Conservation (phyloP, 2,329 filamentous ascomycete genomes). For the Talaromyces sp. region DNA sequence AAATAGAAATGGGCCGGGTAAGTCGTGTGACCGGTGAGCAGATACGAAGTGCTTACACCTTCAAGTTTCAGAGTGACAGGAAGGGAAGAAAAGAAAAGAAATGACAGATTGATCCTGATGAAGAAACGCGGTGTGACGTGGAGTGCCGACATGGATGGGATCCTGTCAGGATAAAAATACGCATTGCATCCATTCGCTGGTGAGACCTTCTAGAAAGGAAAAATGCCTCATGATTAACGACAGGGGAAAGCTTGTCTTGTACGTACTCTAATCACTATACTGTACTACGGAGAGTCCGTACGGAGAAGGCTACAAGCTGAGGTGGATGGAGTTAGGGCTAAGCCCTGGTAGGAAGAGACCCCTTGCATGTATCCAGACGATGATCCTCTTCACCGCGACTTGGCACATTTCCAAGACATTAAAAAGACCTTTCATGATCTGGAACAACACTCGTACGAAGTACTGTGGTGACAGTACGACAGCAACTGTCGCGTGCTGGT, state of each 20-base stretch:
- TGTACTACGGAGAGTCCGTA: too few relatives aligned
- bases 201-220: neutral
- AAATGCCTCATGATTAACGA: slow-evolving; percentile 12
- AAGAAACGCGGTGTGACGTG: slow-evolving; percentile 15
- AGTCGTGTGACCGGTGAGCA: neutral
- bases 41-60: neutral
- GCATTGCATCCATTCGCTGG: neutral
- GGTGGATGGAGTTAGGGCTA: neutral
- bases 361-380: neutral
- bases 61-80: neutral
- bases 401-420: neutral
- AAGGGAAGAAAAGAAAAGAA: neutral
- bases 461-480: neutral
- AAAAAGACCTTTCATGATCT: neutral
- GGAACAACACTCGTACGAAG: neutral
- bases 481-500: neutral
- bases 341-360: neutral
- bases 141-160: neutral
- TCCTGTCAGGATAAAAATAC: neutral
- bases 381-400: neutral
- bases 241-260: slow-evolving; percentile 5
- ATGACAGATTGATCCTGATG: neutral
- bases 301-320: neutral
- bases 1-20: neutral
- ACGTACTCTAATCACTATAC: neutral